These are phyloP conservation scores for Trypanosoma grayi DNA, from an alignment of 208 protist genomes.

Conservation along the genomic window DNA sequence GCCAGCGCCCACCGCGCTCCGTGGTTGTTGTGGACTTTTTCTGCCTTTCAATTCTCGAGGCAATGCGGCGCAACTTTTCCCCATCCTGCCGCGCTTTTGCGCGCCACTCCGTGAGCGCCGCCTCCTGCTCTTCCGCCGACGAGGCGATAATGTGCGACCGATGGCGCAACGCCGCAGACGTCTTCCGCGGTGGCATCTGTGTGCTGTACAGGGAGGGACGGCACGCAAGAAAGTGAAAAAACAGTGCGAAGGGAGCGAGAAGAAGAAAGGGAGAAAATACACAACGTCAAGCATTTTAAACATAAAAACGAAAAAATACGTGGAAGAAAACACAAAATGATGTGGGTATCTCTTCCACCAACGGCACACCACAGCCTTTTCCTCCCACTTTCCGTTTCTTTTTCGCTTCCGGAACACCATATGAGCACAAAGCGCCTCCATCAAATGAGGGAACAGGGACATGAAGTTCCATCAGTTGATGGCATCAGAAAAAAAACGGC, in stretches of 20 bases:
- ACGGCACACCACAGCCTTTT: too few species aligned
- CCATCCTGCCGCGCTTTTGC: conserved; percentile 20
- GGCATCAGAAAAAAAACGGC: background rate
- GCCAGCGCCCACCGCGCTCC: conserved; percentile 14
- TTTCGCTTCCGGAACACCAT: too few species aligned
- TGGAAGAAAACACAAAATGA: too few species aligned
- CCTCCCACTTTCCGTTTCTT: too few species aligned
- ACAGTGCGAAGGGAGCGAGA: background rate
- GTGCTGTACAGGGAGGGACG: background rate
- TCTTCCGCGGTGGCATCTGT: conserved; percentile 30
- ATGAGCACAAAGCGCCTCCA: background rate
- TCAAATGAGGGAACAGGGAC: background rate
- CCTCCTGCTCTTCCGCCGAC: conserved; percentile 31
- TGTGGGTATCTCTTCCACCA: too few species aligned
- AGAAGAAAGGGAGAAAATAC: background rate
- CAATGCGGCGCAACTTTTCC: conserved; percentile 24
- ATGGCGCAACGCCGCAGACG: conserved; percentile 1
- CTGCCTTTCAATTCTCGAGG: conserved; percentile 35
- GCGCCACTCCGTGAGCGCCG: conserved; percentile 49
- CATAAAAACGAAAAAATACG: too few species aligned
- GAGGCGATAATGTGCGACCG: conserved; percentile 23
- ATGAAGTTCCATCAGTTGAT: background rate
- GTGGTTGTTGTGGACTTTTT: conserved; percentile 21
- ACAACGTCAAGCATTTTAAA: background rate
- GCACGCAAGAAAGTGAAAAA: conserved; percentile 1